Evolutionary conservation across 371 early-diverging fungal species (phyloP).

Genomic region (Mucor circinelloides): DNA sequence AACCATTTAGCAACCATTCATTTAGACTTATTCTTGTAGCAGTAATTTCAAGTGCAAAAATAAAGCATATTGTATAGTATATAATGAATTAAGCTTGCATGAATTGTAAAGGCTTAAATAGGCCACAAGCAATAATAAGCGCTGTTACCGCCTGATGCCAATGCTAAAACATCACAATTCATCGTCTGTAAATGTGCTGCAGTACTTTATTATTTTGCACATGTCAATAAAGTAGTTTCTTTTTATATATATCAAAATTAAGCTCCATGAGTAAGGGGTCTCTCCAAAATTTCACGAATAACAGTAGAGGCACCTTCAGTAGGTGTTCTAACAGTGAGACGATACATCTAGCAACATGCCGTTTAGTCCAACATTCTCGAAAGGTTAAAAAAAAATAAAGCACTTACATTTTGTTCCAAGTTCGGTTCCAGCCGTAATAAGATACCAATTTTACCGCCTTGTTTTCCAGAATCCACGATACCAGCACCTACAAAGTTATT

Average conservation of each 20-base stretch:
- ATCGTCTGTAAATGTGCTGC: no score
- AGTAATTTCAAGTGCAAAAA: not conserved
- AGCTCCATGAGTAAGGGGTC: constrained; percentile 20
- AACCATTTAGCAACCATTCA: not conserved
- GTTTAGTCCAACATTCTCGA: not conserved
- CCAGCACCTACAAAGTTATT: constrained; percentile 89
- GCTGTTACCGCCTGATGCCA: not conserved
- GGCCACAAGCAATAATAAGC: not conserved
- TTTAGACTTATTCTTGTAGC: not conserved
- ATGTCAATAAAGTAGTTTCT: no score
- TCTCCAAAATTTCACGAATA: constrained; percentile 47
- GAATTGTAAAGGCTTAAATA: no score
- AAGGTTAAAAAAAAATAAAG: not conserved
- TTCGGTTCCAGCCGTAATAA: constrained; percentile 91
- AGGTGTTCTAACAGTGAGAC: constrained; percentile 89
- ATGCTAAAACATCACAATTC: no score
- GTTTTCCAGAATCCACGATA: constrained; percentile 72
- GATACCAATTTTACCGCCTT: constrained; percentile 86
- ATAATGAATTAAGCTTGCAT: not conserved
- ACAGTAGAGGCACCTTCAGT: constrained; percentile 76
- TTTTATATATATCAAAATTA: not conserved
- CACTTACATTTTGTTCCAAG: constrained; percentile 81
- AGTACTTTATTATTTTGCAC: not conserved
- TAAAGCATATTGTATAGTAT: not conserved
- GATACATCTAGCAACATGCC: constrained; percentile 73